Conservation (phyloP, 495 filamentous ascomycete species). For the Elaphomyces granulatus region DNA sequence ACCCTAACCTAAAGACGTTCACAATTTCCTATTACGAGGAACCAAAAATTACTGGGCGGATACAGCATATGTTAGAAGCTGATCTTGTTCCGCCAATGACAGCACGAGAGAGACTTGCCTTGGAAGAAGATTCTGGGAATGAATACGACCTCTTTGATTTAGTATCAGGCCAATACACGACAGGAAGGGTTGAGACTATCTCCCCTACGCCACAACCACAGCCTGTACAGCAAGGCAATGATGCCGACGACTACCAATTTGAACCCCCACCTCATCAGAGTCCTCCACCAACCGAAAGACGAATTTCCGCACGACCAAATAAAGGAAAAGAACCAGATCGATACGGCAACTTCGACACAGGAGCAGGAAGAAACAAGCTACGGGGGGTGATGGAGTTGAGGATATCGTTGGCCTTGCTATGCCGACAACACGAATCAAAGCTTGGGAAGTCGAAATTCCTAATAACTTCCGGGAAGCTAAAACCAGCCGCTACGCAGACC, state of each 20-base stretch:
- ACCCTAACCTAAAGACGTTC: not conserved
- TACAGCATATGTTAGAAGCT: not conserved
- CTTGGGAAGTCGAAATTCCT: constrained; percentile 1
- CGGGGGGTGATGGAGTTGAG: not conserved
- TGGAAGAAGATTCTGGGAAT: not conserved
- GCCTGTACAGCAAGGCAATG: no score
- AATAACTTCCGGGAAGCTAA: not conserved
- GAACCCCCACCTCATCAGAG: no score
- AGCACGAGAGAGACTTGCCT: not conserved
- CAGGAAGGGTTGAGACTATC: not conserved
- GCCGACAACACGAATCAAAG: not conserved
- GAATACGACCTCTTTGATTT: not conserved
- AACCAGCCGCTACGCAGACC: not conserved
- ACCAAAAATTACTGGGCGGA: not conserved
- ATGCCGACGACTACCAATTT: no score
- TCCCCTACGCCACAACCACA: not conserved
- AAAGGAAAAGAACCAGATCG: not conserved
- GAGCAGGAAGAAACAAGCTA: not conserved
- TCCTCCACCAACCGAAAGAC: no score
- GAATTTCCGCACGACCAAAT: not conserved
- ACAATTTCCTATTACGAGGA: not conserved
- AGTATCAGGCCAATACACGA: not conserved
- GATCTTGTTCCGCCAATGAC: not conserved
- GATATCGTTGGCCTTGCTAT: not conserved
- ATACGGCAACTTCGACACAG: not conserved